Percentiles rank a stretch among this genome's conserved stretches.
phyloP scores from a whole-genome alignment of 2,329 filamentous ascomycete species.

The Pseudogymnoascus sp. region DNA sequence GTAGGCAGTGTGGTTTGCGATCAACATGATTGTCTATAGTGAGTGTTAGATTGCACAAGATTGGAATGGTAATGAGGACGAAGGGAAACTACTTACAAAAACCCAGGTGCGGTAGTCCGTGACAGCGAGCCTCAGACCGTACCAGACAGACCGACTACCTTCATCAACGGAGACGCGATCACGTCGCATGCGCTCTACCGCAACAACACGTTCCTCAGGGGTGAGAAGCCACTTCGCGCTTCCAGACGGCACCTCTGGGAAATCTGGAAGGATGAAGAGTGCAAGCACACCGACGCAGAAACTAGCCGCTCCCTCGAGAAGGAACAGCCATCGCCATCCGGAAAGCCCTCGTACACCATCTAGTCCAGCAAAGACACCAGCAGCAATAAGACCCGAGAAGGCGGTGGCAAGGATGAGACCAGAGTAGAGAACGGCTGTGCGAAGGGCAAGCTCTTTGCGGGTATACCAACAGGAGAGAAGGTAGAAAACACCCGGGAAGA shows the following conservation, averaged over 20 bases:
- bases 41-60: background rate
- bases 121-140: slow-evolving; percentile 3
- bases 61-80: background rate
- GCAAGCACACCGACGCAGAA: slow-evolving; percentile 12
- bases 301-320: slow-evolving; percentile 29
- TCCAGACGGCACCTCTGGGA: background rate
- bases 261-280: slow-evolving; percentile 22
- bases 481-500: slow-evolving; percentile 39
- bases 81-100: background rate
- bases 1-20: slow-evolving; percentile 21
- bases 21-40: slow-evolving; percentile 7
- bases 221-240: background rate
- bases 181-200: background rate
- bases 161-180: background rate
- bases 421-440: slow-evolving; percentile 32
- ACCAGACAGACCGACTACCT: background rate
- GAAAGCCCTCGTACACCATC: slow-evolving; percentile 29
- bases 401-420: slow-evolving; percentile 29
- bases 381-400: slow-evolving; percentile 32
- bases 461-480: slow-evolving; percentile 41
- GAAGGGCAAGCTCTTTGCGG: slow-evolving; percentile 29
- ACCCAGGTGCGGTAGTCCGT: slow-evolving; percentile 9
- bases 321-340: slow-evolving; percentile 38
- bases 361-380: slow-evolving; percentile 28
- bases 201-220: background rate